phyloP scores from a whole-genome alignment of 495 filamentous ascomycete genomes.

The Penicillium pancosmium region DNA sequence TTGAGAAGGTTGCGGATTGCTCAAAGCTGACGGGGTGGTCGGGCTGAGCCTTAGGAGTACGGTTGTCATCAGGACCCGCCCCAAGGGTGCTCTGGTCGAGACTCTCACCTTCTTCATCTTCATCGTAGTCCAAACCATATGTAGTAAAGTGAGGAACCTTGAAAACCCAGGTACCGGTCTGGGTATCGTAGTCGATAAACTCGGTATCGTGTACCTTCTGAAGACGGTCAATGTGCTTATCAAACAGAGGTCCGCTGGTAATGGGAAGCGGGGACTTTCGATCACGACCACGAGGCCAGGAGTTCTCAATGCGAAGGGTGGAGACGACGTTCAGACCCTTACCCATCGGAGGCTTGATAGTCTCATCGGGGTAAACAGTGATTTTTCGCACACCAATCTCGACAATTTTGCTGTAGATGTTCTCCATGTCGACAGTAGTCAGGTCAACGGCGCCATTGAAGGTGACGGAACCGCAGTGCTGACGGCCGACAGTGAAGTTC shows the following conservation, averaged over 20 bases:
- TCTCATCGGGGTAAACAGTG: slow-evolving; percentile 79
- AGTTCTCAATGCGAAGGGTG: slow-evolving; percentile 80
- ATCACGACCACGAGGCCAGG: slow-evolving; percentile 78
- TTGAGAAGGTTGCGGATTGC: slow-evolving; percentile 50
- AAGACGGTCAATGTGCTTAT: slow-evolving; percentile 82
- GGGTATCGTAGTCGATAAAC: slow-evolving; percentile 74
- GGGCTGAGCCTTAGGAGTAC: slow-evolving; percentile 54
- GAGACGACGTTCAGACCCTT: slow-evolving; percentile 91
- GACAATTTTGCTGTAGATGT: slow-evolving; percentile 73
- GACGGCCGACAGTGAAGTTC: slow-evolving; percentile 79
- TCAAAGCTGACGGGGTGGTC: slow-evolving; percentile 46
- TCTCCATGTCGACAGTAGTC: slow-evolving; percentile 67
- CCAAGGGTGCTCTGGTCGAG: slow-evolving; percentile 60
- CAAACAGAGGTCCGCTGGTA: slow-evolving; percentile 59
- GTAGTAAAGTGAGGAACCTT: slow-evolving; percentile 92
- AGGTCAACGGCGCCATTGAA: slow-evolving; percentile 86
- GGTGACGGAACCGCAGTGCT: slow-evolving; percentile 73
- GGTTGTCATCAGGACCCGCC: slow-evolving; percentile 58
- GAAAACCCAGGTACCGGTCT: slow-evolving; percentile 88
- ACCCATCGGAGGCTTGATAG: slow-evolving; percentile 76
- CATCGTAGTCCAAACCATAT: slow-evolving; percentile 88
- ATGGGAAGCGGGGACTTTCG: slow-evolving; percentile 55
- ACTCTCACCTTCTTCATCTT: slow-evolving; percentile 66
- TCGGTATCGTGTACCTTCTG: slow-evolving; percentile 75
- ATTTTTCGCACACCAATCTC: slow-evolving; percentile 71